phyloP scores from a whole-genome alignment of 202 grass and related monocot species.

The Dendrocalamus latiflorus region DNA sequence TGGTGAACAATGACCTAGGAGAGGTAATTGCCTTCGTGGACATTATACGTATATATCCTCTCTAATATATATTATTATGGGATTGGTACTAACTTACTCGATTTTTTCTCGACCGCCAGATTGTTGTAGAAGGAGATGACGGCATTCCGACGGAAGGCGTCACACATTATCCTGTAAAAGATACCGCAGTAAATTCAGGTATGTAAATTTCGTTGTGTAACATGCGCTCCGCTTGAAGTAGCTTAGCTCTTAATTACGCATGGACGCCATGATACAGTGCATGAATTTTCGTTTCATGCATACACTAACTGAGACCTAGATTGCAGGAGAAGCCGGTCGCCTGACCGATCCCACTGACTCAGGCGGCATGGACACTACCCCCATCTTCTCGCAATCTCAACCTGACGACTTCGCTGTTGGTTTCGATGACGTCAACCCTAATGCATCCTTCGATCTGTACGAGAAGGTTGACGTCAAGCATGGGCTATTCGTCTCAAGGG shows the following conservation, averaged over 20 bases:
- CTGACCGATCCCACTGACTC: slow-evolving; percentile 47
- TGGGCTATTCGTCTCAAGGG: slow-evolving; percentile 56
- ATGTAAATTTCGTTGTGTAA: slow-evolving; percentile 20
- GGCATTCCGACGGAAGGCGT: slow-evolving; percentile 41
- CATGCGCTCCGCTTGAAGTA: neutral
- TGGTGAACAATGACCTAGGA: slow-evolving; percentile 66
- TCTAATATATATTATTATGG: neutral
- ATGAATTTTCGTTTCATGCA: too few relatives aligned
- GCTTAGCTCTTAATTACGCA: neutral
- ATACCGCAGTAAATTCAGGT: slow-evolving; percentile 65
- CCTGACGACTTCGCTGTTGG: slow-evolving; percentile 59
- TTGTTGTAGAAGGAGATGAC: slow-evolving; percentile 58
- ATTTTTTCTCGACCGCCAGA: slow-evolving; percentile 39
- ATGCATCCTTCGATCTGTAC: slow-evolving; percentile 43
- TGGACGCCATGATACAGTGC: neutral
- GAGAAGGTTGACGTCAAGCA: slow-evolving; percentile 66
- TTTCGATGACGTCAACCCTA: slow-evolving; percentile 39
- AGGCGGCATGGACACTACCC: slow-evolving; percentile 30
- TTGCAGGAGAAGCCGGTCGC: slow-evolving; percentile 92
- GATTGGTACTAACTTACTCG: neutral
- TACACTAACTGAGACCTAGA: slow-evolving; percentile 66
- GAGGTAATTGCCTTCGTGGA: slow-evolving; percentile 50
- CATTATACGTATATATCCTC: neutral
- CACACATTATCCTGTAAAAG: slow-evolving; percentile 50
- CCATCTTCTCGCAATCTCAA: slow-evolving; percentile 85